Evolutionary conservation across 1,284 basidiomycete species (phyloP), one percentile per base, ranked within the genome.

Genomic region (Bjerkandera adusta): DNA sequence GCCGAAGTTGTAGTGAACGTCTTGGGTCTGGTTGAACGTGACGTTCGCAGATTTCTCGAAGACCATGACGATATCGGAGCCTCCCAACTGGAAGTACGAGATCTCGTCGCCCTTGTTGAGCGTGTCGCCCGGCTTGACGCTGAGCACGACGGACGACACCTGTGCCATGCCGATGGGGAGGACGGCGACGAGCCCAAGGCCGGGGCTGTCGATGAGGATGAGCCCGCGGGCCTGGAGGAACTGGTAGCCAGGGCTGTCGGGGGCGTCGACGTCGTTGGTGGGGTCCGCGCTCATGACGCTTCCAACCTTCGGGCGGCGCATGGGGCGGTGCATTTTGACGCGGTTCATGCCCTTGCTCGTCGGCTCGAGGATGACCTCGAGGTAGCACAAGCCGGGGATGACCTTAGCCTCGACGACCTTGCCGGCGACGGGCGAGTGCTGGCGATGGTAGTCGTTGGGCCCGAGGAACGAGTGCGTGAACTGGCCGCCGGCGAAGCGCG

Each of bases 131-230:
- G 11, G 13, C 39, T 53, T 26, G 18, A 58, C 53, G 45, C 43
- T 51, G 27, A 55, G 47, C 48, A 49, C 29, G 12, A 58, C 55
- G 26, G 55, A 57, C 43, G 55, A 57, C 25, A 58, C 51, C 49
- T 57, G 55, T 27, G 55, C 55, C 57, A 58, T 58, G 12, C 57
- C 57, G 32, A 57, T 55, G 18, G 57, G 55, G 21, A 58, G 49
- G 32, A 57, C 51, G 16, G 57, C 57, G 47, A 58, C 57, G 45
- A 51, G 50, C 12, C 57, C 57, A 30, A 57, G 29, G 4, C 40
- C 39, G 6, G 27, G 29, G 39, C 35, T 51, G 20, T 55, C 54
- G 39, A 58, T 58, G 39, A 58, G 43, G 29, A 58, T 39, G 32
- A 54, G 34, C 7, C 40, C 55, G 42, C 53, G 53, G 6, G 57